Conservation (phyloP, 2,329 filamentous ascomycete genomes). For the Arthrinium phaeospermum region DNA sequence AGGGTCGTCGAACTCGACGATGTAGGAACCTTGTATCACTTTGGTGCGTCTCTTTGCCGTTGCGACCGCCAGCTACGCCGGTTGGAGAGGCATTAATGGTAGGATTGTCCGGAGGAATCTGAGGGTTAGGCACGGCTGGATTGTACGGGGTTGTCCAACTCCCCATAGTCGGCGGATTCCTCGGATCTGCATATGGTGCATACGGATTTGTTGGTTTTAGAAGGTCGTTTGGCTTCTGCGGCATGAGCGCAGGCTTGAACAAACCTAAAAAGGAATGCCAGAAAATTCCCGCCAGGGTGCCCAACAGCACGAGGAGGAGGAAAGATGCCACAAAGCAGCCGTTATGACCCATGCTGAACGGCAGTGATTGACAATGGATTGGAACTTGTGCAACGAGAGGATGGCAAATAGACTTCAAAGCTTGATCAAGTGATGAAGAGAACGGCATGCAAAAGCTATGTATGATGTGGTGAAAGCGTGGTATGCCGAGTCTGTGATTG, state of each 20-base stretch:
- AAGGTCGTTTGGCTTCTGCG: too few relatives aligned
- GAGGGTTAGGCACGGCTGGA: too few relatives aligned
- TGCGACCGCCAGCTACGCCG: background rate
- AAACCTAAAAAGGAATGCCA: too few relatives aligned
- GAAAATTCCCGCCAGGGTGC: too few relatives aligned
- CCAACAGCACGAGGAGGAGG: background rate
- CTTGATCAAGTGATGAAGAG: background rate
- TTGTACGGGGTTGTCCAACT: too few relatives aligned
- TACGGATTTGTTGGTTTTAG: too few relatives aligned
- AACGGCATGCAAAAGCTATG: background rate
- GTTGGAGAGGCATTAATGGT: too few relatives aligned
- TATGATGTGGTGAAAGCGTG: background rate
- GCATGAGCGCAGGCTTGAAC: too few relatives aligned
- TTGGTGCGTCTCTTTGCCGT: background rate
- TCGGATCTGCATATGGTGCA: too few relatives aligned
- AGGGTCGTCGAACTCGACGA: constrained; percentile 57
- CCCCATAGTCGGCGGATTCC: too few relatives aligned
- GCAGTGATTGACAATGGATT: background rate
- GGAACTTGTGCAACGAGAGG: background rate
- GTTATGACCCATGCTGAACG: background rate
- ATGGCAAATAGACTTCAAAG: background rate
- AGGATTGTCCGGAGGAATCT: too few relatives aligned
- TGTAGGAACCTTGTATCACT: constrained; percentile 52
- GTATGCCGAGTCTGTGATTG: background rate
- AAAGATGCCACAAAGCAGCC: background rate